Percentiles rank a stretch among this genome's conserved stretches.
Evolutionary conservation across 441 rosid species (phyloP).

Genomic region (Populus hybrid): DNA sequence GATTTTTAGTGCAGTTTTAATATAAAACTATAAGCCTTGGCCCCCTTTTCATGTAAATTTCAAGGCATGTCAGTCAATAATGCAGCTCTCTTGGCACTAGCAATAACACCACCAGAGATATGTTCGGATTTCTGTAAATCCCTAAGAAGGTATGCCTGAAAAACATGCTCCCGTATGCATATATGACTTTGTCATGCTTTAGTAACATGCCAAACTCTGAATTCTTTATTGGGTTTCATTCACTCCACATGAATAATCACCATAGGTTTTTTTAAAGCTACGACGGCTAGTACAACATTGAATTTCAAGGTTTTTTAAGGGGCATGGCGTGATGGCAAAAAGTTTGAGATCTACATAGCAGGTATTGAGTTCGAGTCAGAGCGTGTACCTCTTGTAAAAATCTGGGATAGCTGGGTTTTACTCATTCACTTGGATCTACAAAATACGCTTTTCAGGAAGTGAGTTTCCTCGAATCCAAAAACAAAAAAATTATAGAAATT

Average conservation of each 20-base stretch:
- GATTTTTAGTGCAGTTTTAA: constrained; percentile 52
- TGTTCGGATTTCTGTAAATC: constrained; percentile 42
- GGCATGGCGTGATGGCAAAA: no score
- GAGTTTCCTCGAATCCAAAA: no score
- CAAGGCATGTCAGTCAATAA: constrained; percentile 40
- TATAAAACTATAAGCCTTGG: constrained; percentile 8
- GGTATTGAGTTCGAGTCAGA: no score
- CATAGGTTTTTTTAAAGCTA: constrained; percentile 10
- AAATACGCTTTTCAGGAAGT: no score
- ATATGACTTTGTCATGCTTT: constrained; percentile 65
- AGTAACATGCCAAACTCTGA: constrained; percentile 69
- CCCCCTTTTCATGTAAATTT: constrained; percentile 22
- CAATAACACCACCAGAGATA: constrained; percentile 23
- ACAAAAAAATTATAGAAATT: neutral
- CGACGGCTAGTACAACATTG: constrained; percentile 13
- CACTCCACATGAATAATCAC: constrained; percentile 26
- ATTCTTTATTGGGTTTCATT: constrained; percentile 85
- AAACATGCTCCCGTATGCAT: constrained; percentile 38
- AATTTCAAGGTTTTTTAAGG: constrained; percentile 1
- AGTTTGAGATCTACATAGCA: no score
- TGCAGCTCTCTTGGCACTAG: constrained; percentile 15
- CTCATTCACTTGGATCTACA: no score
- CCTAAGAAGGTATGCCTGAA: constrained; percentile 47
- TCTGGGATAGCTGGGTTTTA: no score
- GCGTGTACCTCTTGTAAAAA: no score